A percentile compares a stretch with the other conserved stretches of the same genome.
phyloP scores from a whole-genome alignment of 2,329 filamentous ascomycete species.

The Ophiocordyceps camponoti-floridani region DNA sequence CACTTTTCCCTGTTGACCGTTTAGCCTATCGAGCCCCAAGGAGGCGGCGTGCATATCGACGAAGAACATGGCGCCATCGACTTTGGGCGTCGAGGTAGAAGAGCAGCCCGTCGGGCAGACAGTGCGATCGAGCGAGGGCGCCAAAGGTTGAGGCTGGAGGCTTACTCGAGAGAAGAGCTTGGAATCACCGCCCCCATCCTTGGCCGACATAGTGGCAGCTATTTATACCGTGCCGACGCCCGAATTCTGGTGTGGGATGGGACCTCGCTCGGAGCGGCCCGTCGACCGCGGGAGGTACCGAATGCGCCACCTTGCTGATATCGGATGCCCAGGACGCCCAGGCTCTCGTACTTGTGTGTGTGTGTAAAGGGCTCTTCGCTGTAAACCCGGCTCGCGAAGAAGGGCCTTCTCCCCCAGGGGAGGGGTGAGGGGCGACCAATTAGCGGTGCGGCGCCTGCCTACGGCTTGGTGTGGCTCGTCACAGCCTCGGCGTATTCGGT shows the following conservation, averaged over 20 bases:
- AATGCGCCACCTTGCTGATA: too few relatives aligned
- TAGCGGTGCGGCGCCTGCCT: background rate
- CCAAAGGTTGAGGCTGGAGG: constrained; percentile 6
- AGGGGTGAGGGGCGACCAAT: too few relatives aligned
- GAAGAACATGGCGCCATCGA: constrained; percentile 10
- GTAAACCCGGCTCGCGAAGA: too few relatives aligned
- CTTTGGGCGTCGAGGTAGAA: background rate
- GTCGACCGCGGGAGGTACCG: too few relatives aligned
- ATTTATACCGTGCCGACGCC: constrained; percentile 3
- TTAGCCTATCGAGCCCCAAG: constrained; percentile 28
- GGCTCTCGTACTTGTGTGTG: too few relatives aligned
- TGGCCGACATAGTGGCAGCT: constrained; percentile 28
- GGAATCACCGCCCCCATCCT: constrained; percentile 68
- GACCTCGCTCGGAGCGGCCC: too few relatives aligned
- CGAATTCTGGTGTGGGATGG: background rate
- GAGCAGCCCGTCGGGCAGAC: background rate
- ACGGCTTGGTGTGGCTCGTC: background rate
- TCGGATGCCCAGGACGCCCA: too few relatives aligned
- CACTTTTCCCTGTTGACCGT: constrained; percentile 78
- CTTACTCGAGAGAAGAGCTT: constrained; percentile 96
- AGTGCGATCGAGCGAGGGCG: background rate
- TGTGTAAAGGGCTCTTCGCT: too few relatives aligned
- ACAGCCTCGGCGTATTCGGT: too few relatives aligned
- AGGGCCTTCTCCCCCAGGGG: too few relatives aligned
- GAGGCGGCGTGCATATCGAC: constrained; percentile 35